Evolutionary conservation across 805 yeast genomes (phyloP).

Genomic region (Starmerella etchellsii): DNA sequence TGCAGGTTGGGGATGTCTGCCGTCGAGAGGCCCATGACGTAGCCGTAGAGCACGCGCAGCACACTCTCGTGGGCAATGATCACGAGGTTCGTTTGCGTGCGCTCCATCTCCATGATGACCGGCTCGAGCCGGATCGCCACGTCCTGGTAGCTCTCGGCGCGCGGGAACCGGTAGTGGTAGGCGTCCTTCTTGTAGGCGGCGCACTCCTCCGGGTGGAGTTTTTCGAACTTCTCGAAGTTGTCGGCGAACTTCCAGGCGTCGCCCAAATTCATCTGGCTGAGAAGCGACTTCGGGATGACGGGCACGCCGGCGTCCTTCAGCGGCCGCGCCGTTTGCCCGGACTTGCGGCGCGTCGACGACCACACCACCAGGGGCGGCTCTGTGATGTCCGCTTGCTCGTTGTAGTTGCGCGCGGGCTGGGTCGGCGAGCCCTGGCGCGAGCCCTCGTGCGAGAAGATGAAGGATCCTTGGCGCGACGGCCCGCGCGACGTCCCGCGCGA

Average conservation of each 20-base stretch:
- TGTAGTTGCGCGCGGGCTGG: neutral
- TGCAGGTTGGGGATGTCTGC: conserved; percentile 68
- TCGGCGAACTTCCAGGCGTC: conserved; percentile 57
- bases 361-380: conserved; percentile 53
- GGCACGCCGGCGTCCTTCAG: conserved; percentile 51
- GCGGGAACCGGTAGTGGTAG: conserved; percentile 80
- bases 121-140: conserved; percentile 91
- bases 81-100: conserved; percentile 66
- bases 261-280: conserved; percentile 85
- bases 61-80: conserved; percentile 91
- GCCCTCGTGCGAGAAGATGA: conserved; percentile 2
- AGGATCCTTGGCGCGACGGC: conserved; percentile 4
- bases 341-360: conserved; percentile 84
- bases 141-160: conserved; percentile 94
- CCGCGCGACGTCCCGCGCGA: conserved; percentile 2
- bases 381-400: conserved; percentile 8
- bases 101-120: conserved; percentile 80
- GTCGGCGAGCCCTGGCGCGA: conserved; percentile 5
- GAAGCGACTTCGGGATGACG: conserved; percentile 63
- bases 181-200: conserved; percentile 60
- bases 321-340: conserved; percentile 62
- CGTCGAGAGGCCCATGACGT: conserved; percentile 83
- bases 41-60: conserved; percentile 80
- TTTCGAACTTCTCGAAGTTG: conserved; percentile 38
- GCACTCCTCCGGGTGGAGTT: conserved; percentile 56